Percentiles rank a stretch among this genome's conserved stretches.
Evolutionary conservation across 2,329 filamentous ascomycete species (phyloP).

Genomic region (Phialophora expanda): DNA sequence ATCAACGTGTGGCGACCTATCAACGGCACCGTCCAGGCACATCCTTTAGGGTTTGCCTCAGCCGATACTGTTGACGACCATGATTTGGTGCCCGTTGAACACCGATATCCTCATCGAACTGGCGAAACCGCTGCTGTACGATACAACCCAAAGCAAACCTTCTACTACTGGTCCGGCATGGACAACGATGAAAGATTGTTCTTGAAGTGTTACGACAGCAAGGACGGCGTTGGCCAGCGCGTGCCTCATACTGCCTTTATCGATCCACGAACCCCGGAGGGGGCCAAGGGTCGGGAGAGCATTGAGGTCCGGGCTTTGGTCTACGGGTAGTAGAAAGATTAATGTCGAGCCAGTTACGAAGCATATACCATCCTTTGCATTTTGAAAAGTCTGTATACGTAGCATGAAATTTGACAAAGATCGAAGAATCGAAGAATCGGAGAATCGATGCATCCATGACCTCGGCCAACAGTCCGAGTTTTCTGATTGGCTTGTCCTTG

Average conservation of each 20-base stretch:
- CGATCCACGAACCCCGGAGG: constrained; percentile 72
- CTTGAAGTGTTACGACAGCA: constrained; percentile 78
- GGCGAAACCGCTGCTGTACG: constrained; percentile 76
- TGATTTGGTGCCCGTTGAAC: constrained; percentile 74
- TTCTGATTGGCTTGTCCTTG: too few species aligned
- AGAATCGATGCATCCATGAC: neutral
- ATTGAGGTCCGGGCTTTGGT: constrained; percentile 88
- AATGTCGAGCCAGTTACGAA: neutral
- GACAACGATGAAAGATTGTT: constrained; percentile 72
- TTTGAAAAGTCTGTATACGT: neutral
- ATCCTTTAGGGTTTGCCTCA: constrained; percentile 64
- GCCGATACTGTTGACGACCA: constrained; percentile 60
- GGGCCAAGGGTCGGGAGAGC: constrained; percentile 77
- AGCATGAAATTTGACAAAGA: neutral
- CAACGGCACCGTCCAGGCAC: constrained; percentile 62
- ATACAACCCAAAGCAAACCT: constrained; percentile 67
- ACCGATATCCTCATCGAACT: constrained; percentile 71
- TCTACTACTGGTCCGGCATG: constrained; percentile 84
- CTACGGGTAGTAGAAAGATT: constrained; percentile 63
- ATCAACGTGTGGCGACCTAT: constrained; percentile 84
- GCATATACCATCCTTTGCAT: neutral
- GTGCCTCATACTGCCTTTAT: constrained; percentile 78
- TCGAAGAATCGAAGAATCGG: neutral
- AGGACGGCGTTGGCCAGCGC: constrained; percentile 52
- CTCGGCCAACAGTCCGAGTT: too few species aligned